Conservation (phyloP, 371 early-diverging fungal genomes). For the Saksenaea oblongispora region DNA sequence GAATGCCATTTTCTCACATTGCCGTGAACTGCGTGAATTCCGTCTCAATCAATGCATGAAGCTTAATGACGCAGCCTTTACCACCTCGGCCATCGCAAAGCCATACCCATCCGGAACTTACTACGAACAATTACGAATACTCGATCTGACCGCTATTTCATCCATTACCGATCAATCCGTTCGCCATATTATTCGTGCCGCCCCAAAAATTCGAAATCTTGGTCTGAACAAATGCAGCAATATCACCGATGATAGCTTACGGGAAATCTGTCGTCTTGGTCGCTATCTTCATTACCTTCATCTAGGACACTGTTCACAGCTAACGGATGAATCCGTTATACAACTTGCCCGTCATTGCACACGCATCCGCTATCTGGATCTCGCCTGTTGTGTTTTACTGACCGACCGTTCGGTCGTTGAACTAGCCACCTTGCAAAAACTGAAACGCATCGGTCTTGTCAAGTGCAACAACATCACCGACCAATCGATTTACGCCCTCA, state of each 20-base stretch:
- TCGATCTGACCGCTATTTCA: slow-evolving; percentile 56
- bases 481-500: slow-evolving; percentile 55
- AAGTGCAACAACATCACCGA: slow-evolving; percentile 65
- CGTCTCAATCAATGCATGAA: slow-evolving; percentile 45
- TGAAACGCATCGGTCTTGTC: slow-evolving; percentile 65
- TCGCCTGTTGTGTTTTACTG: slow-evolving; percentile 59
- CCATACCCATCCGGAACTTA: slow-evolving; percentile 10
- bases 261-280: slow-evolving; percentile 52
- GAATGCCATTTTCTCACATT: slow-evolving; percentile 39
- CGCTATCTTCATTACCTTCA: slow-evolving; percentile 64
- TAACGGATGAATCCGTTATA: slow-evolving; percentile 56
- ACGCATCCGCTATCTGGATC: slow-evolving; percentile 64
- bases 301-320: slow-evolving; percentile 58
- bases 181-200: slow-evolving; percentile 47
- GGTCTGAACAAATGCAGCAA: slow-evolving; percentile 61
- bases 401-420: slow-evolving; percentile 59
- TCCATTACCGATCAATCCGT: slow-evolving; percentile 58
- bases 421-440: slow-evolving; percentile 55
- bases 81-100: slow-evolving; percentile 22
- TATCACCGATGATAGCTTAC: slow-evolving; percentile 55
- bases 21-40: slow-evolving; percentile 59
- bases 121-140: slow-evolving; percentile 60
- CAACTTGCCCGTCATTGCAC: slow-evolving; percentile 57
- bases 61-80: slow-evolving; percentile 53
- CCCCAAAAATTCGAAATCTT: slow-evolving; percentile 62